These are phyloP conservation scores for Letharia columbiana DNA, from an alignment of 495 filamentous ascomycete genomes.

Conservation along the genomic window DNA sequence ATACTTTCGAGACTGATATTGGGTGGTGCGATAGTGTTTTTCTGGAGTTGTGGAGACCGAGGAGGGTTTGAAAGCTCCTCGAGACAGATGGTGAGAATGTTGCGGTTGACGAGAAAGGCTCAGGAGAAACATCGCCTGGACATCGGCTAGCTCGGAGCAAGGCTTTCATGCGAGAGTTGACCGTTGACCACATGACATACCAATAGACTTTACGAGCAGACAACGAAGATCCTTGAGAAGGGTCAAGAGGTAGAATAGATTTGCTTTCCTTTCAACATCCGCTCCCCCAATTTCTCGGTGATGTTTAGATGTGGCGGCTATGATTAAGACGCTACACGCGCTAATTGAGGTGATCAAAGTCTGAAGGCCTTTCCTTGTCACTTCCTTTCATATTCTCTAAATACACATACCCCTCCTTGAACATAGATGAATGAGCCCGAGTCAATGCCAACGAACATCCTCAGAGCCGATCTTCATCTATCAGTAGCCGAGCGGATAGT, in stretches of 20 bases:
- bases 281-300: too few species aligned
- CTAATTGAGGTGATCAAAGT: not conserved
- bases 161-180: not conserved
- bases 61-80: not conserved
- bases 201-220: not conserved
- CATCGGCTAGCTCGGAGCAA: not conserved
- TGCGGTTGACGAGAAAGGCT: not conserved
- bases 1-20: constrained; percentile 20
- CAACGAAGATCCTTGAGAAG: not conserved
- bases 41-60: constrained; percentile 14
- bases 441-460: not conserved
- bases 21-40: constrained; percentile 24
- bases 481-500: not conserved
- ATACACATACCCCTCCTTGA: too few species aligned
- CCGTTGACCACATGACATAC: not conserved
- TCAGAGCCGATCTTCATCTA: not conserved
- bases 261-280: too few species aligned
- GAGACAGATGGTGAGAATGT: not conserved
- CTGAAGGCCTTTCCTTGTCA: not conserved
- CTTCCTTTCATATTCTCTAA: not conserved
- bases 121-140: not conserved
- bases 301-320: not conserved
- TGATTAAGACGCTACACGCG: not conserved
- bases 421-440: not conserved
- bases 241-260: too few species aligned